Base-by-base conservation (phyloP, 1,284 basidiomycete genomes). In the Boletus sp. region DNA sequence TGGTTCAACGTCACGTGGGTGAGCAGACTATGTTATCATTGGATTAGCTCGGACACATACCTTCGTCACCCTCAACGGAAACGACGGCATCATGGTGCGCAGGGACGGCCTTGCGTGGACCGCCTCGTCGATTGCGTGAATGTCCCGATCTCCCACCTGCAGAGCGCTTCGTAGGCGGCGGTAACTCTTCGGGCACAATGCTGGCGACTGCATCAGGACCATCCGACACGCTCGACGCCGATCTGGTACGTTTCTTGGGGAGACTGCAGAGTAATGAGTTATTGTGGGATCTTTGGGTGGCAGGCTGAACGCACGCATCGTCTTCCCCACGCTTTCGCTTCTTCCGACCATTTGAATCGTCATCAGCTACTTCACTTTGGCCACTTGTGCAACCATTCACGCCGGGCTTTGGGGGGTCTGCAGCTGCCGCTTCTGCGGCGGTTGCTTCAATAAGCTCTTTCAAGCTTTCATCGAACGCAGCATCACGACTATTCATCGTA, bases 401-500 rank as follows among this genome's bases (percentile, higher is more conserved):
- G 52, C 49, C 16, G 18, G 65, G 60, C 20, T 56, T 70, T 62
- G 50, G 73, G 55, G 62, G 70, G 36, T 74, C 71, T 51, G 74
- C 74, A 24, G 76, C 78, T 45, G 80, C 80, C 22, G 80, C 83
- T 37, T 90, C 89, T 9, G 84, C 84, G 24, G 84, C 85, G n/a
- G 84, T 86, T 46, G 83, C 81, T 64, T 89, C 85, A 48, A 91
- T 84, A 54, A 89, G 77, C 64, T 87, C 84, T 70, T 88, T 86
- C 56, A 88, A 71, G 61, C 88, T 91, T 72, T 96, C 92, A 69
- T 97, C 94, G 71, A 96, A 97, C 4, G 91, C 92, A 8, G 95
- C 92, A 70, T 97, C 96, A 58, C 96, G 82, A 68, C 92, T 96
- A 73, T 98, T 99, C 94, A 99, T 97, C 56, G 96, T 98, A 66